Evolutionary conservation across 768 basidiomycete species (phyloP), one percentile per base, ranked within the genome.

Genomic region (Clavaria fumosa): DNA sequence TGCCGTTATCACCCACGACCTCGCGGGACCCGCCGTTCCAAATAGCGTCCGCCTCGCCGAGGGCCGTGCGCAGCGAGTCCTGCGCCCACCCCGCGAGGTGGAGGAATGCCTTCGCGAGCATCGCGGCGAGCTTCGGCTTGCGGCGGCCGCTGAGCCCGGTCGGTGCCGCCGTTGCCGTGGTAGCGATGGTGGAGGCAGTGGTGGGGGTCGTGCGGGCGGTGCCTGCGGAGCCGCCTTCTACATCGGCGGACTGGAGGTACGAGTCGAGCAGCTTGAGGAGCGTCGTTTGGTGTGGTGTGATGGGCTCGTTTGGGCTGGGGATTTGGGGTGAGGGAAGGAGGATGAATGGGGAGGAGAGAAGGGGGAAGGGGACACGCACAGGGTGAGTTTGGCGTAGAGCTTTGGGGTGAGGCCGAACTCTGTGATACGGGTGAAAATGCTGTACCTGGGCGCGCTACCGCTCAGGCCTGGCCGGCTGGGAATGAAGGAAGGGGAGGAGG

Each of bases 181-280:
- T n/a, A n/a, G n/a, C n/a, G n/a, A n/a, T n/a, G n/a, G n/a, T n/a
- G n/a, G n/a, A n/a, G n/a, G n/a, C n/a, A 28, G 14, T 28, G 26
- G 9, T 35, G 38, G 24, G 26, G 35, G 43, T 9, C 9, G 14
- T 9, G 14, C 14, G 9, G 9, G 26, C 9, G 9, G 26, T 28
- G 26, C 26, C 26, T n/a, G n/a, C n/a, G n/a, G n/a, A n/a, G n/a
- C n/a, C n/a, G n/a, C n/a, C n/a, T n/a, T n/a, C n/a, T n/a, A n/a
- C n/a, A n/a, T n/a, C n/a, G 44, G 59, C 57, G 9, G 72, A 66
- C 44, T 84, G 79, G 38, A 89, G 61, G 50, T 84, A 79, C 1
- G 85, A 81, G 52, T 93, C 90, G 9, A 90, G 60, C 11, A 93
- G 62, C 55, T 90, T 91, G 41, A 95, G 70, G 7, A 93, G 59